Percentiles rank a stretch among this genome's conserved stretches.
These are phyloP conservation scores for Craterostigma plantagineum DNA, from an alignment of 257 asterid species.

Conservation along the genomic window DNA sequence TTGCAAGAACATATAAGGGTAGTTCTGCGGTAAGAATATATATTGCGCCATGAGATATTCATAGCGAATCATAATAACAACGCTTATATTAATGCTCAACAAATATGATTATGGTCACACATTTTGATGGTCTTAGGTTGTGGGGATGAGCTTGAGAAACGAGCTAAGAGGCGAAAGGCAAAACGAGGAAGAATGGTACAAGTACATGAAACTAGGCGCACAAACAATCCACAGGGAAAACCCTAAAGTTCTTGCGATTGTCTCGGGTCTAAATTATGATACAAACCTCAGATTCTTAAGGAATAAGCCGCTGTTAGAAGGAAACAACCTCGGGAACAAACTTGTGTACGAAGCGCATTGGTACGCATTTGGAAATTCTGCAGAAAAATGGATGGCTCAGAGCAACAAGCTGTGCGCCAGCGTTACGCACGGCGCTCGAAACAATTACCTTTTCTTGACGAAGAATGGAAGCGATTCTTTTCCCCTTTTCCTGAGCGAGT, in stretches of 20 bases:
- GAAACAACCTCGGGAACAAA: constrained; percentile 17
- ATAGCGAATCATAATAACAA: no score
- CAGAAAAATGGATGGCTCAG: constrained; percentile 13
- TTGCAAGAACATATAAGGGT: constrained; percentile 26
- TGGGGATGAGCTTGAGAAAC: constrained; percentile 65
- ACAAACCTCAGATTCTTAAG: constrained; percentile 19
- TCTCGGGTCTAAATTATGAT: constrained; percentile 46
- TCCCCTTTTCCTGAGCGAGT: constrained; percentile 55
- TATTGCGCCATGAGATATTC: no score
- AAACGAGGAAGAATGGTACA: constrained; percentile 33
- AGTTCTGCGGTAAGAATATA: constrained; percentile 24
- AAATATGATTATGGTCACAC: no score
- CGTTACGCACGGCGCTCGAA: constrained; percentile 4
- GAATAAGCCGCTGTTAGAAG: constrained; percentile 11
- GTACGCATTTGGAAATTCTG: constrained; percentile 21
- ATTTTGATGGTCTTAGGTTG: no score
- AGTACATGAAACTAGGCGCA: constrained; percentile 40
- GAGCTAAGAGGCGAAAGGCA: constrained; percentile 48
- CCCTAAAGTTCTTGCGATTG: constrained; percentile 31
- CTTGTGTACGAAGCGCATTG: constrained; percentile 63
- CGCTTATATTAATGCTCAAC: no score
- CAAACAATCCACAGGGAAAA: constrained; percentile 23
- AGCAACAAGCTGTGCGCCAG: constrained; percentile 17
- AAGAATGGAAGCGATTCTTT: constrained; percentile 9
- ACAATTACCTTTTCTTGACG: constrained; percentile 19